phyloP scores from a whole-genome alignment of 2,329 filamentous ascomycete species.

The Hymenoscyphus fructigenus region DNA sequence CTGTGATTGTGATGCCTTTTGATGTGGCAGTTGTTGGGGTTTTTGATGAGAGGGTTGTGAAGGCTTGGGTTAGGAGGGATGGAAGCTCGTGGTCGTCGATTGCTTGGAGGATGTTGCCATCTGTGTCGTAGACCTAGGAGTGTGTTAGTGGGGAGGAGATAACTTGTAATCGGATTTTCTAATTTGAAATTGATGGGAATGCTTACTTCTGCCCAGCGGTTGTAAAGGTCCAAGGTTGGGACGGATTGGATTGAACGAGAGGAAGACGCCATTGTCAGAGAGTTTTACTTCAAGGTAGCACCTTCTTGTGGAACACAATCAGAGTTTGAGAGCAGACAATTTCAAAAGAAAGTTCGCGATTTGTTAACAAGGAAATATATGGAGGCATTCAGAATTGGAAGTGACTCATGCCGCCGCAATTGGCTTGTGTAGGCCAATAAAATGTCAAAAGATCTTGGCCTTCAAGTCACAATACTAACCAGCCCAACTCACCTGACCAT shows the following conservation, averaged over 20 bases:
- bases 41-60: slow-evolving; percentile 34
- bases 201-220: slow-evolving; percentile 45
- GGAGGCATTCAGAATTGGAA: not conserved
- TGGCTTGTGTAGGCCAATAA: not conserved
- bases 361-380: not conserved
- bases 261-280: slow-evolving; percentile 2
- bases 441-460: not conserved
- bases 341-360: not conserved
- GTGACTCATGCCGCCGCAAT: not conserved
- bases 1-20: slow-evolving; percentile 33
- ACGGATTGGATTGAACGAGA: slow-evolving; percentile 33
- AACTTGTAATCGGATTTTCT: not conserved
- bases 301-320: not conserved
- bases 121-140: slow-evolving; percentile 56
- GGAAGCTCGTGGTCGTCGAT: slow-evolving; percentile 59
- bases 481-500: not conserved
- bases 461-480: not conserved
- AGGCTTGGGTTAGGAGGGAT: slow-evolving; percentile 48
- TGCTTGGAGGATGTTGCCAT: slow-evolving; percentile 65
- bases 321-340: not conserved
- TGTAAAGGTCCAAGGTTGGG: slow-evolving; percentile 46
- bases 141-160: not conserved
- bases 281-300: not conserved
- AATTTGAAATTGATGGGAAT: slow-evolving; percentile 8
- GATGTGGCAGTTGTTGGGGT: slow-evolving; percentile 14